Evolutionary conservation across 139 green algal genomes (phyloP), one percentile per base, ranked within the genome.

Genomic region (Yamagishiella unicocca): DNA sequence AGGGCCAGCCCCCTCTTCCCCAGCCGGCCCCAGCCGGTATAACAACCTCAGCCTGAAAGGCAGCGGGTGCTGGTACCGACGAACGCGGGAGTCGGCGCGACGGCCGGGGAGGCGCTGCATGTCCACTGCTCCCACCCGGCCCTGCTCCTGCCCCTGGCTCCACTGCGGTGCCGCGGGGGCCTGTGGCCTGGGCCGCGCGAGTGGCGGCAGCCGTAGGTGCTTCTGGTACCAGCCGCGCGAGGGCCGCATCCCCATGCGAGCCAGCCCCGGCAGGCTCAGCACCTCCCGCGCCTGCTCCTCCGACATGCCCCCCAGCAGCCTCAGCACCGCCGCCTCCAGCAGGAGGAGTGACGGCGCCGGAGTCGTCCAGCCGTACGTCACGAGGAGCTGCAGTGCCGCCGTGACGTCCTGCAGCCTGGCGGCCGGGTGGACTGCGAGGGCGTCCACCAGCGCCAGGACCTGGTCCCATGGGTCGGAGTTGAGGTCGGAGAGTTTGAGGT

Each of bases 11-110:
- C 64, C 64, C 22, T 73, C 9, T n/a, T 42, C 33, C 35, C 71
- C 54, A 1, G 7, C 25, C 25, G n/a, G 35, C 1, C 24, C 6
- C 33, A 83, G 35, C 0, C 78, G 29, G 38, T 84, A 62, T 38
- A 61, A 27, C 58, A 84, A 58, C 58, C 54, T 38, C 78, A 84
- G 24, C 37, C 78, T 55, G 7, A 84, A 33, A 17, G 78, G 78
- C 78, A 84, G 55, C 55, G 55, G 37, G 55, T 74, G 38, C 66
- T 40, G 31, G 19, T 42, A 33, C 31, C 50, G 70, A 55, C 70
- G 70, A 12, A 78, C 42, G n/a, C 35, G 29, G 37, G 17, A 10
- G 9, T 37, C 67, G 35, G 35, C n/a, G n/a, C n/a, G n/a, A n/a
- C n/a, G n/a, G n/a, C n/a, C n/a, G n/a, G n/a, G n/a, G n/a, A n/a